Evolutionary conservation across 2,329 filamentous ascomycete genomes (phyloP).

Genomic region (Colletotrichum lupini): DNA sequence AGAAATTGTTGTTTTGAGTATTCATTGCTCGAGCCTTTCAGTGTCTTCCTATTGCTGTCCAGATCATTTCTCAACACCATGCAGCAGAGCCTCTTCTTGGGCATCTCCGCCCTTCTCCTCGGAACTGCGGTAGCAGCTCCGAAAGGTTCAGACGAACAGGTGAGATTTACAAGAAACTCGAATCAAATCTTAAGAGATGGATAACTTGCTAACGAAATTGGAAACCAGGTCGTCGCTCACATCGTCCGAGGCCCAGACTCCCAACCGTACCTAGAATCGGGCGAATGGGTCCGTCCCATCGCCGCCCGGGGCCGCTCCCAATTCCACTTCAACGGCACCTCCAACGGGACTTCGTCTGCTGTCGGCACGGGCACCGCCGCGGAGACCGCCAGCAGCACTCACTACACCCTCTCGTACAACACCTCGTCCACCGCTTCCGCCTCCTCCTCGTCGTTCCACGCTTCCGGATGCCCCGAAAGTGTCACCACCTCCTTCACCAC

Average conservation of each 20-base stretch:
- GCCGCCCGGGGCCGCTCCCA: not conserved
- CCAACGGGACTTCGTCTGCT: slow-evolving; percentile 19
- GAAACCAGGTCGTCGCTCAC: slow-evolving; percentile 13
- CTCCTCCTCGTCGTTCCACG: not conserved
- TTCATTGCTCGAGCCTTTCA: not conserved
- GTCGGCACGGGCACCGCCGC: not conserved
- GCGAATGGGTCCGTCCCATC: not conserved
- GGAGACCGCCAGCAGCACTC: not conserved
- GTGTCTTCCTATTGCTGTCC: not conserved
- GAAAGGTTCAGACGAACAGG: slow-evolving; percentile 1
- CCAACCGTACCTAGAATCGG: not conserved
- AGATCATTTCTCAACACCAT: not conserved
- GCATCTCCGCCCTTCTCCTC: not conserved
- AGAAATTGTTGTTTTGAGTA: not conserved
- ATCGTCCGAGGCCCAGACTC: not conserved
- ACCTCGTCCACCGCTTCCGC: not conserved
- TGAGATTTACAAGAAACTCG: not conserved
- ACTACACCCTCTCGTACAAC: not conserved
- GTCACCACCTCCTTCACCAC: slow-evolving; percentile 45
- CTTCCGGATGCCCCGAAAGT: slow-evolving; percentile 16
- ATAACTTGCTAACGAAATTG: not conserved
- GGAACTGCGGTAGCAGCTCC: slow-evolving; percentile 7
- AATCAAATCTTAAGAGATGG: not conserved
- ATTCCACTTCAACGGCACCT: slow-evolving; percentile 25
- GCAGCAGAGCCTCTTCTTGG: slow-evolving; percentile 3